Conservation (phyloP, 768 basidiomycete genomes). For the Russula earlei region DNA sequence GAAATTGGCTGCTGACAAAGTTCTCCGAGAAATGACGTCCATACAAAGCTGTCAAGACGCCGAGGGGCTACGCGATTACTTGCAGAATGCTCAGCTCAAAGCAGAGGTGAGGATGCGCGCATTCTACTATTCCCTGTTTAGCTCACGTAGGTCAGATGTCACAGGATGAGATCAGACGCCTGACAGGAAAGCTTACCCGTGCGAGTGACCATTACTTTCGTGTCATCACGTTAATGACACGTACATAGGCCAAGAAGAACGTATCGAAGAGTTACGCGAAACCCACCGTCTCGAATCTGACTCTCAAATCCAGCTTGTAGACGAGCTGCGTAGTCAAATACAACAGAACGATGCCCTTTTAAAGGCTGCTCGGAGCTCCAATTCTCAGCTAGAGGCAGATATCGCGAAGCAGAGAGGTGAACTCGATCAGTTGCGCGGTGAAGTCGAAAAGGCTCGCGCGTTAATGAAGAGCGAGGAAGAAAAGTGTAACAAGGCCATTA, state of each 20-base stretch:
- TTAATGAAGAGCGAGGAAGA: constrained; percentile 91
- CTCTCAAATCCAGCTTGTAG: constrained; percentile 71
- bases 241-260: constrained; percentile 67
- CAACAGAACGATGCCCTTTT: constrained; percentile 63
- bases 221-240: constrained; percentile 2
- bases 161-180: constrained; percentile 69
- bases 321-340: constrained; percentile 58
- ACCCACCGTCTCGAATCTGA: constrained; percentile 70
- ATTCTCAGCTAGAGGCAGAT: constrained; percentile 40
- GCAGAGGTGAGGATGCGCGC: constrained; percentile 45
- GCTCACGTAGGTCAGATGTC: constrained; percentile 37
- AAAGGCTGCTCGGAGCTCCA: constrained; percentile 43
- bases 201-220: constrained; percentile 22
- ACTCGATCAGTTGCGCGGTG: constrained; percentile 48
- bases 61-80: constrained; percentile 61
- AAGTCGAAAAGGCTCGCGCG: constrained; percentile 51
- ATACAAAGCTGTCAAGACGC: constrained; percentile 55
- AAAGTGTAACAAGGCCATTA: constrained; percentile 90
- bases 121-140: neutral
- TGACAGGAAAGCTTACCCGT: constrained; percentile 70
- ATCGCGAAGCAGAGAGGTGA: constrained; percentile 43
- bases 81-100: constrained; percentile 58
- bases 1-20: constrained; percentile 54
- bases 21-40: constrained; percentile 65
- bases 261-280: constrained; percentile 76